Base-by-base conservation (phyloP, 352 stramenopile genomes). In the Phytophthora ohioensis region DNA sequence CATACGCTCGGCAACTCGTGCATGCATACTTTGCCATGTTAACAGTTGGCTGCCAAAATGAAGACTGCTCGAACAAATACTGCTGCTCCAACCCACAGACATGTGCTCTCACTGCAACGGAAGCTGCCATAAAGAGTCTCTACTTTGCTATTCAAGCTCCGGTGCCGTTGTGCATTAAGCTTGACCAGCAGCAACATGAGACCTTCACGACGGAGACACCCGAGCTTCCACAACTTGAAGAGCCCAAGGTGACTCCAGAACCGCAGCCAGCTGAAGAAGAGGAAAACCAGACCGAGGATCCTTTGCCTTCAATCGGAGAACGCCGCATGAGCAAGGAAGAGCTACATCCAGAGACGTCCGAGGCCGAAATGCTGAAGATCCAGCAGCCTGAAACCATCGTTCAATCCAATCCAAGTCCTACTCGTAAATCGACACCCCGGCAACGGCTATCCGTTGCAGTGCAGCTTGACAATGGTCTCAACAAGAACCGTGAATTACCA, bases 21-120 rank as follows among this genome's bases (percentile, higher is more conserved):
- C 60, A 68, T 15, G 57, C 72, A 45, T 93, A 93, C 60, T 93
- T 91, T 39, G 36, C 30, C 30, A 91, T 93, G 79, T 52, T 93
- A 35, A 93, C 77, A 0, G 59, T 76, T 45, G 83, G 85, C 1
- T 93, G 85, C 49, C 64, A 62, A 3, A 36, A 53, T 31, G 35
- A n/a, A 1, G 31, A 38, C 4, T 93, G 85, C 38, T 46, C 8
- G 3, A 93, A 85, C 52, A 31, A 9, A 7, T 46, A 72, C 27
- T 93, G 83, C 57, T 61, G 54, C 31, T 85, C 76, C 17, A 88
- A 79, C 32, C 5, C 45, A 34, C 35, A 65, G 30, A 61, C 39
- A 38, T 9, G 12, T 5, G 51, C 49, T 9, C 46, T 88, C 9
- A 67, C 76, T 35, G 47, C 79, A 15, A 76, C 67, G 0, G 84